Conservation (phyloP, 2,329 filamentous ascomycete species). For the Colletotrichum acutatum region DNA sequence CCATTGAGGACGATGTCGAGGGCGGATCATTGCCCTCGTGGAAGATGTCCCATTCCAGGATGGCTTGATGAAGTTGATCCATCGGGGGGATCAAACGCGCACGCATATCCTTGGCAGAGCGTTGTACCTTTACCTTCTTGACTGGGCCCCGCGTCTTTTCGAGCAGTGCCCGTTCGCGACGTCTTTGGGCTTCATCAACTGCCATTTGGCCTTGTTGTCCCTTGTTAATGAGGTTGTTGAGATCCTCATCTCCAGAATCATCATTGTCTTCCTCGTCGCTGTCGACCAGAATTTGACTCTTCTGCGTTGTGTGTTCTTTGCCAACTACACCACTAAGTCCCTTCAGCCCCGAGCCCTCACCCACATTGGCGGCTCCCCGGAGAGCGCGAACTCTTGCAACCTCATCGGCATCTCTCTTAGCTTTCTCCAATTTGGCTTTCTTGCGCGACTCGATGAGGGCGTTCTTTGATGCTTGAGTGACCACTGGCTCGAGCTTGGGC, state of each 20-base stretch:
- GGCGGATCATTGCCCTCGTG: constrained; percentile 89
- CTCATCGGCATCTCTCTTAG: constrained; percentile 76
- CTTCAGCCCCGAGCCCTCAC: constrained; percentile 82
- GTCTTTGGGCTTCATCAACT: constrained; percentile 59
- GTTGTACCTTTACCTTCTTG: constrained; percentile 82
- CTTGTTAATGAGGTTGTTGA: constrained; percentile 59
- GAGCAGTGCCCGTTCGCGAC: constrained; percentile 59
- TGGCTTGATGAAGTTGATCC: constrained; percentile 83
- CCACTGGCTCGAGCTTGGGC: constrained; percentile 25
- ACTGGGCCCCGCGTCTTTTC: constrained; percentile 76
- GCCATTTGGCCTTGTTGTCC: constrained; percentile 59
- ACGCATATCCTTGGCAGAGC: constrained; percentile 92
- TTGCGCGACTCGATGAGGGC: constrained; percentile 40
- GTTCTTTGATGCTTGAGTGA: constrained; percentile 26
- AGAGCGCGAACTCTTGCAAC: constrained; percentile 76
- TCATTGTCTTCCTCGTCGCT: constrained; percentile 74
- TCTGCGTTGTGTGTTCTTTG: constrained; percentile 80
- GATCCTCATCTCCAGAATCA: constrained; percentile 65
- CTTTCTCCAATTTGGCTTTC: constrained; percentile 69
- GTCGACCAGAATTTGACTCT: constrained; percentile 91
- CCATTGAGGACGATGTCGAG: constrained; percentile 63
- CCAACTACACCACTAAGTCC: constrained; percentile 76
- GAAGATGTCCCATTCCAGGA: constrained; percentile 96
- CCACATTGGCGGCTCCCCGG: constrained; percentile 66
- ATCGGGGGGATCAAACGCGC: constrained; percentile 92